These are phyloP conservation scores for Lyophyllum semitale DNA, from an alignment of 768 basidiomycete genomes.

Conservation along the genomic window DNA sequence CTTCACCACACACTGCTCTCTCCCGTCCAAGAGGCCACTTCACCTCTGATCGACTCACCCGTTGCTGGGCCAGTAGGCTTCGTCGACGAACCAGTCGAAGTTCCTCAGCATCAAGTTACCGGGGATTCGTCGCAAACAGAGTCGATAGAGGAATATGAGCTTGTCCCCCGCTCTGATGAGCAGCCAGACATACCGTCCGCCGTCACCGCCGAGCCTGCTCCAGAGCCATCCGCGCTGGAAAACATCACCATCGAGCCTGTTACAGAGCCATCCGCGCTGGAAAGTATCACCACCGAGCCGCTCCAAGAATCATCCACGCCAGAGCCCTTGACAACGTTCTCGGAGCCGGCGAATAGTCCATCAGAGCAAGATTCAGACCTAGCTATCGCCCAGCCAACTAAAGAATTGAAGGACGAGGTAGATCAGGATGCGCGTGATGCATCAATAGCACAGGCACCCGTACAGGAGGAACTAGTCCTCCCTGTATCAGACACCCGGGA, in stretches of 20 bases:
- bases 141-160: slow-evolving; percentile 13
- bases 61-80: slow-evolving; percentile 49
- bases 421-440: not conserved
- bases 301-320: not conserved
- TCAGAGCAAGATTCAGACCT: not conserved
- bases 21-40: slow-evolving; percentile 33
- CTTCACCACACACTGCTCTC: not conserved
- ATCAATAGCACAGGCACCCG: not conserved
- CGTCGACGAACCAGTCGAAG: slow-evolving; percentile 51
- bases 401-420: not conserved
- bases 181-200: not conserved
- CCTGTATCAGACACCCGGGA: not conserved
- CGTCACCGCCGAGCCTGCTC: not conserved
- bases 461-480: too few species aligned
- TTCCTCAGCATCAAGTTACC: slow-evolving; percentile 33
- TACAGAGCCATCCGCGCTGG: not conserved
- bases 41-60: slow-evolving; percentile 37
- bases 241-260: not conserved
- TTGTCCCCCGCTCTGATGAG: not conserved
- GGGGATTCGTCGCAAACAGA: slow-evolving; percentile 22
- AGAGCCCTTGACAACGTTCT: not conserved
- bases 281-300: not conserved
- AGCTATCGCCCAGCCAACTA: not conserved
- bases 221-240: not conserved
- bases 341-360: too few species aligned